These are phyloP conservation scores for Ascocoryne sarcoides DNA, from an alignment of 2,329 filamentous ascomycete species.

Conservation along the genomic window DNA sequence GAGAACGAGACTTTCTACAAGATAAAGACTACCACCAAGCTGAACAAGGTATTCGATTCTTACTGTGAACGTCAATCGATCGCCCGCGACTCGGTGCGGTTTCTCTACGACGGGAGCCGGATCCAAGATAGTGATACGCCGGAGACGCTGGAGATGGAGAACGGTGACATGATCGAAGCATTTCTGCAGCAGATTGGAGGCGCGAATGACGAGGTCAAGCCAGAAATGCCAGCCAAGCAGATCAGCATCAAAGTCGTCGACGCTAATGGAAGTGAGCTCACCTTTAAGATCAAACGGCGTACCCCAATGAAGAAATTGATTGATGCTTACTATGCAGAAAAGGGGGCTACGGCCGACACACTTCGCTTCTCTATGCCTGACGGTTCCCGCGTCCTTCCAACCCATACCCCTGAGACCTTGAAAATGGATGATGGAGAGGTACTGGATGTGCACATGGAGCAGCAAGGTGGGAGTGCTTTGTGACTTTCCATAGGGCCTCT, in stretches of 20 bases:
- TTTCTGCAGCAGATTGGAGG: conserved; percentile 13
- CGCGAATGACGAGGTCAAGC: background rate
- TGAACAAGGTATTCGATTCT: conserved; percentile 13
- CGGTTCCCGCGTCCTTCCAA: conserved; percentile 4
- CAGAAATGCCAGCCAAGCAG: background rate
- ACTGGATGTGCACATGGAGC: conserved; percentile 4
- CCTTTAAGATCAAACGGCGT: conserved; percentile 7
- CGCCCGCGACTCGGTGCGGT: conserved; percentile 7
- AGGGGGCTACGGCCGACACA: background rate
- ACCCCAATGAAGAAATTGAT: conserved; percentile 7
- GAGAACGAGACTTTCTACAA: conserved; percentile 10
- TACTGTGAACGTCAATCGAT: conserved; percentile 7
- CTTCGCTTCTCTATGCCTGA: conserved; percentile 7
- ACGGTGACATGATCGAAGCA: conserved; percentile 13
- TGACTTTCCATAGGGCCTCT: too few species aligned
- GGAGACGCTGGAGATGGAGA: conserved; percentile 10
- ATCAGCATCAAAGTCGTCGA: conserved; percentile 8
- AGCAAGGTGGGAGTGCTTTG: conserved; percentile 6
- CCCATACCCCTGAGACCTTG: conserved; percentile 5
- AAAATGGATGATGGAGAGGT: conserved; percentile 6
- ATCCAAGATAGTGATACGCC: conserved; percentile 13
- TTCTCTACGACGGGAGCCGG: conserved; percentile 12
- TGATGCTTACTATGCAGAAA: conserved; percentile 3
- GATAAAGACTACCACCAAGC: conserved; percentile 11
- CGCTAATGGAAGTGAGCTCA: conserved; percentile 1